A percentile compares a stretch with the other conserved stretches of the same genome.
These are phyloP conservation scores for Quercus rubra DNA, from an alignment of 306 rosid species.

Conservation along the genomic window DNA sequence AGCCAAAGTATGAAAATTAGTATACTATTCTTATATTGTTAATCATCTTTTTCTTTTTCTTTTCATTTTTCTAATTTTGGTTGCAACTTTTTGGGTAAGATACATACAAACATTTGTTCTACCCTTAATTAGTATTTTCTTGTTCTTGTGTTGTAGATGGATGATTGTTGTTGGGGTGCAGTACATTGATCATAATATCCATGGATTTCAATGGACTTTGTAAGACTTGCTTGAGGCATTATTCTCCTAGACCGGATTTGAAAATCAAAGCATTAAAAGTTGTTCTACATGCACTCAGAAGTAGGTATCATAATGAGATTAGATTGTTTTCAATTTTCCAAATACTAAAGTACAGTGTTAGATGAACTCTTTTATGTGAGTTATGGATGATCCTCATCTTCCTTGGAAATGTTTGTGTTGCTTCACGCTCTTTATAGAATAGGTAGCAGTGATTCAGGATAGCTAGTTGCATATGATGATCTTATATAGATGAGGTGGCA, in stretches of 20 bases:
- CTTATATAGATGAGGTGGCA: neutral
- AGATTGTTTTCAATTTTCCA: neutral
- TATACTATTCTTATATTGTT: neutral
- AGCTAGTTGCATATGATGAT: neutral
- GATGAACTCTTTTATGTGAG: neutral
- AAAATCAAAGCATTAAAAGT: conserved; percentile 4
- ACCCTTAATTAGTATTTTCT: conserved; percentile 19
- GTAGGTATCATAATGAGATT: neutral
- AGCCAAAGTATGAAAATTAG: neutral
- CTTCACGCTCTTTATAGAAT: neutral
- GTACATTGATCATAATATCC: conserved; percentile 50
- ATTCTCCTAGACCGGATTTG: neutral
- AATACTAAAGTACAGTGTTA: neutral
- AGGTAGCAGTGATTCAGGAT: neutral
- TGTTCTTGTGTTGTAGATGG: conserved; percentile 78
- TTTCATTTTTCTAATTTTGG: neutral
- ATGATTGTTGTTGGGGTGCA: conserved; percentile 67
- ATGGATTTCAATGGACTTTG: conserved; percentile 54
- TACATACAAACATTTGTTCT: neutral
- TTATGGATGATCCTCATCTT: neutral
- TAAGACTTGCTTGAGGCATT: conserved; percentile 37
- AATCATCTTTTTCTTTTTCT: neutral
- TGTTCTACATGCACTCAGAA: neutral
- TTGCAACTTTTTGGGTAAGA: conserved; percentile 8
- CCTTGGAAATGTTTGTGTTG: neutral